Conservation (phyloP, 345 rosid species). For the Hevea brasiliensis region DNA sequence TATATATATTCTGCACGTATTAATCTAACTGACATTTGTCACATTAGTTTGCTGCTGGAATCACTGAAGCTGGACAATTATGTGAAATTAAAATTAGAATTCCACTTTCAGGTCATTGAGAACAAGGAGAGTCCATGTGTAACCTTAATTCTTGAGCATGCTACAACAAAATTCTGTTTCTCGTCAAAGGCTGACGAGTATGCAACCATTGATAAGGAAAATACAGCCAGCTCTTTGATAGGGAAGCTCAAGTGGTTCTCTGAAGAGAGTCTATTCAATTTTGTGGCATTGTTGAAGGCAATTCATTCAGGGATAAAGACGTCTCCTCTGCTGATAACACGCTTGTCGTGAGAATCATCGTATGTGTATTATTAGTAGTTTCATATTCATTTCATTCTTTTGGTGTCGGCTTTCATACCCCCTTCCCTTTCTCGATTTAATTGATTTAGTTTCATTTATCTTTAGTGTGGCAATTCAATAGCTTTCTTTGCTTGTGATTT, state of each 20-base stretch:
- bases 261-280: slow-evolving; percentile 46
- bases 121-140: slow-evolving; percentile 36
- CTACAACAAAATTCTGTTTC: slow-evolving; percentile 33
- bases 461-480: slow-evolving; percentile 20
- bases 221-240: slow-evolving; percentile 21
- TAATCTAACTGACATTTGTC: too few relatives aligned
- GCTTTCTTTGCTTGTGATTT: slow-evolving; percentile 21
- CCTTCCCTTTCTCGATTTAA: background rate
- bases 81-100: background rate
- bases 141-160: slow-evolving; percentile 42
- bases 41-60: background rate
- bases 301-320: slow-evolving; percentile 47
- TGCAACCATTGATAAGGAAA: slow-evolving; percentile 9
- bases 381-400: slow-evolving; percentile 53
- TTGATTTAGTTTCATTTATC: background rate
- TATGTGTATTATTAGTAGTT: background rate
- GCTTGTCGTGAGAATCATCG: slow-evolving; percentile 24
- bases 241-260: slow-evolving; percentile 81
- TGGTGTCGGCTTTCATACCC: slow-evolving; percentile 11
- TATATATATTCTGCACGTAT: too few relatives aligned
- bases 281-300: slow-evolving; percentile 69
- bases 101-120: slow-evolving; percentile 53
- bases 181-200: slow-evolving; percentile 23
- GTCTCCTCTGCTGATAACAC: slow-evolving; percentile 52
- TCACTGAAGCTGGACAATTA: background rate